Evolutionary conservation across 306 rosid species (phyloP).

Genomic region (Inga laurina): DNA sequence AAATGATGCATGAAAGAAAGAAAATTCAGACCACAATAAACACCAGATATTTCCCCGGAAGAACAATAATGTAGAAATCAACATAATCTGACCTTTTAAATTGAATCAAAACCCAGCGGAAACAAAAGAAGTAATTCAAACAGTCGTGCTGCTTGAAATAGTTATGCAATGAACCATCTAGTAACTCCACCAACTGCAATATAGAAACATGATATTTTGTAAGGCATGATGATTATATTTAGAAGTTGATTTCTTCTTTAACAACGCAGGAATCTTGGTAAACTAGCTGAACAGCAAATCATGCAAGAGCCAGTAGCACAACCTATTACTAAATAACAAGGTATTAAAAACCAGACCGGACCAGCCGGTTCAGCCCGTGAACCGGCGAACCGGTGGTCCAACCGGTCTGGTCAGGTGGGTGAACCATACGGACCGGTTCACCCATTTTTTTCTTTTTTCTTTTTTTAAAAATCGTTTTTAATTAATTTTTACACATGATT

Average conservation of each 20-base stretch:
- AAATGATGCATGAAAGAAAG: neutral
- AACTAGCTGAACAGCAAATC: neutral
- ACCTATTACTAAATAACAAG: neutral
- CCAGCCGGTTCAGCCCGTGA: too few species aligned
- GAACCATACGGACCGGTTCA: too few species aligned
- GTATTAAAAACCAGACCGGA: too few species aligned
- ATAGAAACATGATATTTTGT: slow-evolving; percentile 33
- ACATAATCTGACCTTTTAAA: slow-evolving; percentile 82
- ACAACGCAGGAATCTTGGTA: neutral
- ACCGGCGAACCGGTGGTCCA: too few species aligned
- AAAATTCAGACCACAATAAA: neutral
- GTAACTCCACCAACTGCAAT: slow-evolving; percentile 91
- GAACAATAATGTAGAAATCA: slow-evolving; percentile 4
- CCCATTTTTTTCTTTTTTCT: too few species aligned
- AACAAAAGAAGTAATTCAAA: slow-evolving; percentile 95
- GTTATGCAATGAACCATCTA: slow-evolving; percentile 85
- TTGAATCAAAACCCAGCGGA: slow-evolving; percentile 96
- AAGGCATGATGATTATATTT: slow-evolving; percentile 1
- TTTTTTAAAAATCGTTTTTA: too few species aligned
- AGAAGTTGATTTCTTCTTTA: neutral
- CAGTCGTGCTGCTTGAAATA: slow-evolving; percentile 88
- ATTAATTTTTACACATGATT: too few species aligned
- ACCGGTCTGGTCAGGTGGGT: too few species aligned
- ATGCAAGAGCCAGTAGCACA: neutral
- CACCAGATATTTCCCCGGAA: neutral